These are phyloP conservation scores for Mesembryanthemum crystallinum DNA, from an alignment of 148 eudicot species.

Conservation along the genomic window DNA sequence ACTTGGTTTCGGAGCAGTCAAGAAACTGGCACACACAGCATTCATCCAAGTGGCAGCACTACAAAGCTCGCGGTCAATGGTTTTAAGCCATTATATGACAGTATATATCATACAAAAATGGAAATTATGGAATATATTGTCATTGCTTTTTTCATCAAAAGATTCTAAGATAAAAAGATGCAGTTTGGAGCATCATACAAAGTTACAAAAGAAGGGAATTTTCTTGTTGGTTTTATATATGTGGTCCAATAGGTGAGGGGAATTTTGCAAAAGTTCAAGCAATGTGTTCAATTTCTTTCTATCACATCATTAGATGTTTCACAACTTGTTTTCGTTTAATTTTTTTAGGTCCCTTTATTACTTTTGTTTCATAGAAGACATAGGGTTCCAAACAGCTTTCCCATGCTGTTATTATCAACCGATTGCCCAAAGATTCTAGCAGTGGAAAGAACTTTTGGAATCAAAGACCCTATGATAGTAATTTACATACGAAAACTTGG, in stretches of 20 bases:
- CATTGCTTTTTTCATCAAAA: conserved; percentile 8
- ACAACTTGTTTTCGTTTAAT: conserved; percentile 11
- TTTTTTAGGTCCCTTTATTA: not conserved
- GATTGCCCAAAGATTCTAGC: conserved; percentile 20
- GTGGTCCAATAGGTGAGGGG: conserved; percentile 28
- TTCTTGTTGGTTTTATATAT: conserved; percentile 18
- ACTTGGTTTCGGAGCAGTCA: not conserved
- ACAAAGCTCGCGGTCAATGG: conserved; percentile 12
- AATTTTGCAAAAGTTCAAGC: conserved; percentile 19
- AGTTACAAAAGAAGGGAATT: conserved; percentile 22
- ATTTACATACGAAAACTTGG: not conserved
- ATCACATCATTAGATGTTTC: conserved; percentile 25
- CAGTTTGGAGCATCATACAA: conserved; percentile 22
- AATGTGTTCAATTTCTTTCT: conserved; percentile 15
- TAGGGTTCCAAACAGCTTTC: conserved; percentile 7
- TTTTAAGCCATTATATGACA: not conserved
- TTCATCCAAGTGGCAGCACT: not conserved
- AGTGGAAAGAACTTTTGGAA: conserved; percentile 19
- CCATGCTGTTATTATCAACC: conserved; percentile 5
- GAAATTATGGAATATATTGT: conserved; percentile 27
- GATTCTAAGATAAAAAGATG: conserved; percentile 35
- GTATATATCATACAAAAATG: conserved; percentile 3
- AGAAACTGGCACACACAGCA: not conserved
- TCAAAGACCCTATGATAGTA: not conserved
- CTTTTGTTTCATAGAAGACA: conserved; percentile 15